These are phyloP conservation scores for Phylloporus scabripes DNA, from an alignment of 768 basidiomycete genomes.

Conservation along the genomic window DNA sequence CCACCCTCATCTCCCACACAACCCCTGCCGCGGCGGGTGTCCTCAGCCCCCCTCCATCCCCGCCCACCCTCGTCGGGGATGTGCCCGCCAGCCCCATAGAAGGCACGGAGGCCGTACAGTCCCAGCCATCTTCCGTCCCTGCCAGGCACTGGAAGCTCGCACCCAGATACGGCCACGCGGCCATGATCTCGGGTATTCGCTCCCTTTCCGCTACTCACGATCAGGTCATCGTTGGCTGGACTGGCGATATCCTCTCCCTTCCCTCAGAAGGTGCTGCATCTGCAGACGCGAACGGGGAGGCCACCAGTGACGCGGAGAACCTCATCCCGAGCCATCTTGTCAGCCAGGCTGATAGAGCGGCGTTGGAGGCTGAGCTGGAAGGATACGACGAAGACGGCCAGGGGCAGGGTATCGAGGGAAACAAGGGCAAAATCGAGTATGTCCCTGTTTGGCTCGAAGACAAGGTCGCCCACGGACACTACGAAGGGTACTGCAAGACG, in stretches of 20 bases:
- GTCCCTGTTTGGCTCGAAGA: conserved; percentile 91
- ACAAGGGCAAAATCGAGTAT: conserved; percentile 57
- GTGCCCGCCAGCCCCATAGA: conserved; percentile 35
- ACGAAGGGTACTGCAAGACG: conserved; percentile 97
- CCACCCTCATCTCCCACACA: conserved; percentile 47
- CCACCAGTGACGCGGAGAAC: conserved; percentile 25
- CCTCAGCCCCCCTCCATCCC: conserved; percentile 73
- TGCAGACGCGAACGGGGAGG: conserved; percentile 20
- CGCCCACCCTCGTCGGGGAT: conserved; percentile 53
- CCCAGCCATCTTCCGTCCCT: conserved; percentile 13
- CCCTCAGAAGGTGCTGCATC: conserved; percentile 29
- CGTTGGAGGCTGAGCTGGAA: conserved; percentile 60
- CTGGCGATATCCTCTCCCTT: conserved; percentile 70
- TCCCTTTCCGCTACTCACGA: conserved; percentile 80
- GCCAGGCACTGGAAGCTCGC: conserved; percentile 62
- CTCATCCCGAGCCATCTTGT: conserved; percentile 47
- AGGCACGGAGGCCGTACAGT: background rate
- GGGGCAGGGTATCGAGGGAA: conserved; percentile 43
- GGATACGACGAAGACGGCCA: conserved; percentile 40
- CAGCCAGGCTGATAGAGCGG: conserved; percentile 54
- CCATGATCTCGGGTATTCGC: conserved; percentile 91
- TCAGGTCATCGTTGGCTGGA: conserved; percentile 91
- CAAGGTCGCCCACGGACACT: conserved; percentile 86
- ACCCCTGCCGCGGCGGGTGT: conserved; percentile 39
- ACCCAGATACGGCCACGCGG: conserved; percentile 84